phyloP scores from a whole-genome alignment of 2,329 filamentous ascomycete genomes.

The Aspergillus fumigatus region DNA sequence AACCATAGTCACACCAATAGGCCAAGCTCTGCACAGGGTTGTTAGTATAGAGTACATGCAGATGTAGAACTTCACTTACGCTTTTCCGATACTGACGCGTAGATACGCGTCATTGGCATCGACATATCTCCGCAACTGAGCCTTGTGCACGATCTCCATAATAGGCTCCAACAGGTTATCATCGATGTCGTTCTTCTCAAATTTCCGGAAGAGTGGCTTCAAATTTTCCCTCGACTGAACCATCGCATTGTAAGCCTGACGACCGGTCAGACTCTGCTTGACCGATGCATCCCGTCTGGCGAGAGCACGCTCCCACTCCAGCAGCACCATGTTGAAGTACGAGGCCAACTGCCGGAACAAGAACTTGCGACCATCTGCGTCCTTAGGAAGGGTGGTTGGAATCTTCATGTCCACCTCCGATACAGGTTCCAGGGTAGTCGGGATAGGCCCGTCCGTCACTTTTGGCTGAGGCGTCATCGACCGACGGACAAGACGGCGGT shows the following conservation, averaged over 20 bases:
- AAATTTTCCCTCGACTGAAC: slow-evolving; percentile 82
- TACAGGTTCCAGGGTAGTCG: slow-evolving; percentile 74
- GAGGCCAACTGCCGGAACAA: slow-evolving; percentile 84
- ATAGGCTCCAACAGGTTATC: slow-evolving; percentile 75
- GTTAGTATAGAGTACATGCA: slow-evolving; percentile 10
- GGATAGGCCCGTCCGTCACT: slow-evolving; percentile 73
- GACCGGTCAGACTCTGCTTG: slow-evolving; percentile 72
- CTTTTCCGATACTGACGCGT: slow-evolving; percentile 87
- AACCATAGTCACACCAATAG: slow-evolving; percentile 99
- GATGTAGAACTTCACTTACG: slow-evolving; percentile 39
- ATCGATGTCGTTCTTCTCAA: slow-evolving; percentile 76
- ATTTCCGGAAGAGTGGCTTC: slow-evolving; percentile 80
- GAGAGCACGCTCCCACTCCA: slow-evolving; percentile 79
- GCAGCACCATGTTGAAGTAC: slow-evolving; percentile 94
- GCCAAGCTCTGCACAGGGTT: slow-evolving; percentile 65
- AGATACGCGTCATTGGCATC: slow-evolving; percentile 96
- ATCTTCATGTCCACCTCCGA: slow-evolving; percentile 89
- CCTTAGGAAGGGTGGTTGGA: slow-evolving; percentile 56
- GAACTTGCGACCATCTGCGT: slow-evolving; percentile 62
- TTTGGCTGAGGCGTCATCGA: slow-evolving; percentile 33
- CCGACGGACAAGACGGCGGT: slow-evolving; percentile 55
- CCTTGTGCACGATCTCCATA: slow-evolving; percentile 85
- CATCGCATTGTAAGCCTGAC: slow-evolving; percentile 79
- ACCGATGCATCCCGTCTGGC: slow-evolving; percentile 53
- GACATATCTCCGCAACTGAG: slow-evolving; percentile 87